Conservation (phyloP, 768 basidiomycete species). For the Galerina sulciceps region DNA sequence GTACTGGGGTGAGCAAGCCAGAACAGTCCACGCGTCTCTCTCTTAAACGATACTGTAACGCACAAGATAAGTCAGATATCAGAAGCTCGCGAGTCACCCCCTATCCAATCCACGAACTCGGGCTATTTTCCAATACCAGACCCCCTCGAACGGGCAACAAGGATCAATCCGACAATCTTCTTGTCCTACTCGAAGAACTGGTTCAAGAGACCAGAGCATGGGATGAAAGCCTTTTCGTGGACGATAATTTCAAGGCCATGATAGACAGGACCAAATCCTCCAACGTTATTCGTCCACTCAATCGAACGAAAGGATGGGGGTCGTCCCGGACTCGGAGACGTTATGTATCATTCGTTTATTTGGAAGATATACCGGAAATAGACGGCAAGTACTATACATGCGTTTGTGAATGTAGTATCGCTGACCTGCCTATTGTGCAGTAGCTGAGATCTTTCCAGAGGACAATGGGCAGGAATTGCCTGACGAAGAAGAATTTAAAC, state of each 20-base stretch:
- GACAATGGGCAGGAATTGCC: constrained; percentile 4
- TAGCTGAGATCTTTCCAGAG: constrained; percentile 8
- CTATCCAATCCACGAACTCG: neutral
- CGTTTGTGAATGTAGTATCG: neutral
- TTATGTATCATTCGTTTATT: neutral
- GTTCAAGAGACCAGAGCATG: constrained; percentile 54
- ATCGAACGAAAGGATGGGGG: neutral
- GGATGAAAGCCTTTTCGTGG: constrained; percentile 52
- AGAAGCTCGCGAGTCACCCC: too few relatives aligned
- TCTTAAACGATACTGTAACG: too few relatives aligned
- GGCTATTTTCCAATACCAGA: too few relatives aligned
- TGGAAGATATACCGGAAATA: constrained; percentile 24
- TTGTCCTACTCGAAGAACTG: constrained; percentile 51
- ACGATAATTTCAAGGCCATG: constrained; percentile 50
- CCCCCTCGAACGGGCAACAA: neutral
- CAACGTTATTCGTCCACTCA: neutral
- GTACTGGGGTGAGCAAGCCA: too few relatives aligned
- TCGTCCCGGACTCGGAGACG: neutral
- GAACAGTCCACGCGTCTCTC: too few relatives aligned
- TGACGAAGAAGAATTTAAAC: constrained; percentile 10
- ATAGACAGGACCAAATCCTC: constrained; percentile 35
- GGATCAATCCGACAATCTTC: constrained; percentile 32
- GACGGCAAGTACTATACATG: constrained; percentile 13
- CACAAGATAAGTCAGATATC: too few relatives aligned
- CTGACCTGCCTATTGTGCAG: neutral